Conservation (phyloP, 805 yeast genomes). For the Cyberlindnera euphorbiiphila region DNA sequence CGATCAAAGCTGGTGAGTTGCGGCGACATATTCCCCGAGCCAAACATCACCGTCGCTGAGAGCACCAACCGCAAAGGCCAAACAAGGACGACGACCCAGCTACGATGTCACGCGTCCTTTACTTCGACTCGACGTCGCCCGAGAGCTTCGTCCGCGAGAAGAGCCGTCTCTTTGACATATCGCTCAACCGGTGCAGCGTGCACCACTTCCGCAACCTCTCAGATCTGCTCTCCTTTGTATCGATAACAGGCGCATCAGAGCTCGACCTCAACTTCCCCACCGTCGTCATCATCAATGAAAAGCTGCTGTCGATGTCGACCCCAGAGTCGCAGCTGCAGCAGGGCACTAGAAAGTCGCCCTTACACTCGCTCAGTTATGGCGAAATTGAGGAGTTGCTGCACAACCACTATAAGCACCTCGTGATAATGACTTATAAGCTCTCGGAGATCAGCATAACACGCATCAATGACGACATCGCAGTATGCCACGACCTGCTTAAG, state of each 20-base stretch:
- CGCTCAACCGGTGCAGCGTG: constrained; percentile 8
- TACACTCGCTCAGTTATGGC: constrained; percentile 16
- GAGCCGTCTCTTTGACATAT: constrained; percentile 15
- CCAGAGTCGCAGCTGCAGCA: background rate
- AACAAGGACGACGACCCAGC: too few species aligned
- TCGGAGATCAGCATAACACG: constrained; percentile 17
- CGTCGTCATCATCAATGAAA: constrained; percentile 23
- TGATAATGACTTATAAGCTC: constrained; percentile 18
- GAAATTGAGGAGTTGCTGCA: constrained; percentile 15
- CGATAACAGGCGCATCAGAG: constrained; percentile 26
- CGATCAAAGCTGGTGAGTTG: too few species aligned
- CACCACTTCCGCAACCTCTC: constrained; percentile 16
- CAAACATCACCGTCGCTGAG: too few species aligned
- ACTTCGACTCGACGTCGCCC: constrained; percentile 18
- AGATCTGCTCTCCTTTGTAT: constrained; percentile 16
- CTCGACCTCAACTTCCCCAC: constrained; percentile 28
- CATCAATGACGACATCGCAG: constrained; percentile 20
- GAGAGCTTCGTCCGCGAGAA: constrained; percentile 12
- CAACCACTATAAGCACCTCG: constrained; percentile 25
- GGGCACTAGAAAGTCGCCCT: constrained; percentile 3
- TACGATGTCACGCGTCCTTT: constrained; percentile 23
- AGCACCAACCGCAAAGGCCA: too few species aligned
- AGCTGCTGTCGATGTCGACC: background rate
- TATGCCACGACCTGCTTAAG: constrained; percentile 20
- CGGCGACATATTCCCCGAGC: too few species aligned